Evolutionary conservation across 331 rosid genomes (phyloP).

Genomic region (Quercus tomentella): DNA sequence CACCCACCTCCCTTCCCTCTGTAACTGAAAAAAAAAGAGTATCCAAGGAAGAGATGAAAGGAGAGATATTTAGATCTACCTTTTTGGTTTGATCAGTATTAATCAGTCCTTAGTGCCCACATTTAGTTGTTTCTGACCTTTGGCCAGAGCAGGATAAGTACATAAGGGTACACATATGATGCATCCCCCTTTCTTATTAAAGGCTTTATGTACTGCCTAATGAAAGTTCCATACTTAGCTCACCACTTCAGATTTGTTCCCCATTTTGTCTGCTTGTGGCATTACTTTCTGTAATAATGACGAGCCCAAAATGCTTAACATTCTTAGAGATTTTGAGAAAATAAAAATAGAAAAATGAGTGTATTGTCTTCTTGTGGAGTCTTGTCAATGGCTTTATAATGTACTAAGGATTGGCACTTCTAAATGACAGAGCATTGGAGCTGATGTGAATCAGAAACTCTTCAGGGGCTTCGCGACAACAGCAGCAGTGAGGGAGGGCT

Average conservation of each 20-base stretch:
- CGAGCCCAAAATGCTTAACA: slow-evolving; percentile 1
- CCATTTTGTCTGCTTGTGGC: slow-evolving; percentile 1
- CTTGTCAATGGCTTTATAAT: slow-evolving; percentile 9
- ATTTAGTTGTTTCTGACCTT: slow-evolving; percentile 24
- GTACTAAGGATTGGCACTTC: slow-evolving; percentile 9
- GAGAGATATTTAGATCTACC: background rate
- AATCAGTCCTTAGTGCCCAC: slow-evolving; percentile 22
- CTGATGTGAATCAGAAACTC: slow-evolving; percentile 90
- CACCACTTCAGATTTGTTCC: background rate
- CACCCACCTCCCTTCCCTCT: background rate
- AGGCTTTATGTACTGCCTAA: background rate
- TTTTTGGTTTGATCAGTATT: background rate
- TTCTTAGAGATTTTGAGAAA: background rate
- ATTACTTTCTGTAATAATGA: slow-evolving; percentile 7
- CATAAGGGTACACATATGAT: slow-evolving; percentile 9
- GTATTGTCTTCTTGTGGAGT: background rate
- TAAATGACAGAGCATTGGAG: slow-evolving; percentile 63
- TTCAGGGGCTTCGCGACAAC: slow-evolving; percentile 86
- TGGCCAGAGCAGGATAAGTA: slow-evolving; percentile 1
- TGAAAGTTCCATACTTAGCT: background rate
- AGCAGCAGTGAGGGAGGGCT: slow-evolving; percentile 93
- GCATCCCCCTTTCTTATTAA: slow-evolving; percentile 4
- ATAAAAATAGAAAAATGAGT: background rate
- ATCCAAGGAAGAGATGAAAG: background rate
- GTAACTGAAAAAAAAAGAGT: background rate